Base-by-base conservation (phyloP, 2,329 filamentous ascomycete genomes). In the Cryphonectria carpinicola region DNA sequence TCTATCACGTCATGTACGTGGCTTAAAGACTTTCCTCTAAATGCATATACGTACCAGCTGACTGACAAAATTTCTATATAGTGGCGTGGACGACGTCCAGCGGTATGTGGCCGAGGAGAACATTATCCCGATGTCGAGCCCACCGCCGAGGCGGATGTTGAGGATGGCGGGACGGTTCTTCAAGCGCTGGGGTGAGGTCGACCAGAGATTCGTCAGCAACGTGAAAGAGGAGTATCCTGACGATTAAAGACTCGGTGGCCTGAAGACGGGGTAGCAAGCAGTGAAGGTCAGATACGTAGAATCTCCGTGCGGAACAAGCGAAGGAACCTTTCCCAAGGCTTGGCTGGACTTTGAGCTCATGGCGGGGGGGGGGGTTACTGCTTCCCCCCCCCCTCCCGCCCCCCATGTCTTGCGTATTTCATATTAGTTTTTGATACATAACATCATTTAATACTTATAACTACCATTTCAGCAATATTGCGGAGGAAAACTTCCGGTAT, bases 91-190 rank as follows among this genome's bases (percentile, higher is more conserved):
- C 74, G 87, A 86, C 73, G 87, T 82, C 67, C 81, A 86, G 22
- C 84, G 90, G 41, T 92, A 92, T 76, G 89, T 92, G 4, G 90
- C 90, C 0, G 87, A 91, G 76, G 90, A 92, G 79, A 92, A 92
- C 74, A 89, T 92, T 66, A 75, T 82, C 32, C 74, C 82, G 8
- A 76, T 86, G 22, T 71, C 73, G 13, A 82, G 81, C 7, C 73
- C 78, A 28, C 82, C 86, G 1, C 80, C 82, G 1, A 80, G 83
- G 14, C 78, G 82, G 5, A 80, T 91, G 70, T 79, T 86, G 74
- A 77, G 77, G 54, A 78, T 88, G 66, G 88, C 89, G 10, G 90
- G 90, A 0, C 86, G 85, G 72, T 87, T 89, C 76, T 92, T 92
- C 76, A 91, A 89, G 77, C 82, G 89, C 49, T 92, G 88, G 86